phyloP scores from a whole-genome alignment of 208 protist species.

The Leishmania tropica region DNA sequence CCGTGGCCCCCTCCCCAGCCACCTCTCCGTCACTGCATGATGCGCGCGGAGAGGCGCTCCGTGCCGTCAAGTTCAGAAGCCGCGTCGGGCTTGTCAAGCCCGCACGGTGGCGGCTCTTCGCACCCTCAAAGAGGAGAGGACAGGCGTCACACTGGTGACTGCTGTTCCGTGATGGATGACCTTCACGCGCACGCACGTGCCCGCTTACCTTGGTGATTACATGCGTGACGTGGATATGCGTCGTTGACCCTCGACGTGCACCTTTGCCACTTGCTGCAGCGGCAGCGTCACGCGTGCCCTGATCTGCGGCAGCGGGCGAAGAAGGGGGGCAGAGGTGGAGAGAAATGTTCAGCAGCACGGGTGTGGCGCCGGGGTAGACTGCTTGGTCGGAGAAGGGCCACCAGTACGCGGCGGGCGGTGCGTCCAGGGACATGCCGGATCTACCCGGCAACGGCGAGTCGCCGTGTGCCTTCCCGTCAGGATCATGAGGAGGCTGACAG shows the following conservation, averaged over 20 bases:
- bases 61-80: neutral
- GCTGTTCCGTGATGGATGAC: neutral
- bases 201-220: neutral
- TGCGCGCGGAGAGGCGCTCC: neutral
- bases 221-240: neutral
- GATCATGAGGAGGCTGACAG: neutral
- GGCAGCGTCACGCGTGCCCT: neutral
- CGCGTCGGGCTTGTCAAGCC: too few relatives aligned
- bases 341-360: conserved; percentile 94
- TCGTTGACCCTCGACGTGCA: neutral
- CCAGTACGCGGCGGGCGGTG: conserved; percentile 47
- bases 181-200: neutral
- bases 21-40: neutral
- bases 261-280: neutral
- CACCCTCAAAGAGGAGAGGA: neutral
- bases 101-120: neutral
- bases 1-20: neutral
- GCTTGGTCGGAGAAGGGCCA: conserved; percentile 96
- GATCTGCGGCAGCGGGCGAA: neutral
- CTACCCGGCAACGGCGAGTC: neutral
- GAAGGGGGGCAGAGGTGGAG: conserved; percentile 36
- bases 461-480: neutral
- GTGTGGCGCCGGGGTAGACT: conserved; percentile 72
- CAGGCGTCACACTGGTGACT: neutral
- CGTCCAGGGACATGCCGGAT: neutral